Evolutionary conservation across 2,329 filamentous ascomycete genomes (phyloP).

Genomic region (Trichoderma harzianum): DNA sequence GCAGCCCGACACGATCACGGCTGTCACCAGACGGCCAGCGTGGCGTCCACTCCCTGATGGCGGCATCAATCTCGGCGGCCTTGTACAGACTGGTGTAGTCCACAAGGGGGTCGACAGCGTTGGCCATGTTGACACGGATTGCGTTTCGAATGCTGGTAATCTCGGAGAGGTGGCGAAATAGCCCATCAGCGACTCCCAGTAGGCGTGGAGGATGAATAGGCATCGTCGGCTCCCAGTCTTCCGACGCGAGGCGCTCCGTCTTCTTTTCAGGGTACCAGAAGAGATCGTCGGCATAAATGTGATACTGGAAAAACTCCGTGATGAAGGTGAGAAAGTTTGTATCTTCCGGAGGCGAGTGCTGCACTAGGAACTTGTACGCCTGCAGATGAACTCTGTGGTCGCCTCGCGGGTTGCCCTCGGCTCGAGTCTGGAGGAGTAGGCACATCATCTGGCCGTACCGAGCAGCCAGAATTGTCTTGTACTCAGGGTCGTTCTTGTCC

Average conservation of each 20-base stretch:
- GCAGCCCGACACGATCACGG: slow-evolving; percentile 52
- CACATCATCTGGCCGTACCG: slow-evolving; percentile 63
- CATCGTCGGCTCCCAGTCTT: slow-evolving; percentile 42
- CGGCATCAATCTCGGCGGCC: slow-evolving; percentile 71
- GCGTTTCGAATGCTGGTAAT: slow-evolving; percentile 74
- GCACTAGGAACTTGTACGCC: slow-evolving; percentile 71
- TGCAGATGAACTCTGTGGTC: slow-evolving; percentile 78
- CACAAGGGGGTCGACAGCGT: slow-evolving; percentile 61
- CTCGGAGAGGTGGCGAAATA: slow-evolving; percentile 74
- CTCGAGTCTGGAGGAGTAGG: slow-evolving; percentile 55
- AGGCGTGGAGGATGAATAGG: slow-evolving; percentile 54
- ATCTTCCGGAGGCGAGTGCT: slow-evolving; percentile 57
- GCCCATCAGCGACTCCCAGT: slow-evolving; percentile 75
- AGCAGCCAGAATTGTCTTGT: slow-evolving; percentile 49
- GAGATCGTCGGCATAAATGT: slow-evolving; percentile 64
- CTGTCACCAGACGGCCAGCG: slow-evolving; percentile 55
- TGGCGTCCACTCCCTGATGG: slow-evolving; percentile 72
- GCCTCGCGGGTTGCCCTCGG: slow-evolving; percentile 56
- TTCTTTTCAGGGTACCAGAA: slow-evolving; percentile 46
- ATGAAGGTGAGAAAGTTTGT: slow-evolving; percentile 61
- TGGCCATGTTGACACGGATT: slow-evolving; percentile 65
- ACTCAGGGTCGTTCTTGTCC: slow-evolving; percentile 42
- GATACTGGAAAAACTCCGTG: slow-evolving; percentile 82
- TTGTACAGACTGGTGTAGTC: slow-evolving; percentile 70
- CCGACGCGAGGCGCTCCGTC: slow-evolving; percentile 38